Evolutionary conservation across 768 basidiomycete genomes (phyloP), one percentile per base, ranked within the genome.

Genomic region (Suillus weaverae): DNA sequence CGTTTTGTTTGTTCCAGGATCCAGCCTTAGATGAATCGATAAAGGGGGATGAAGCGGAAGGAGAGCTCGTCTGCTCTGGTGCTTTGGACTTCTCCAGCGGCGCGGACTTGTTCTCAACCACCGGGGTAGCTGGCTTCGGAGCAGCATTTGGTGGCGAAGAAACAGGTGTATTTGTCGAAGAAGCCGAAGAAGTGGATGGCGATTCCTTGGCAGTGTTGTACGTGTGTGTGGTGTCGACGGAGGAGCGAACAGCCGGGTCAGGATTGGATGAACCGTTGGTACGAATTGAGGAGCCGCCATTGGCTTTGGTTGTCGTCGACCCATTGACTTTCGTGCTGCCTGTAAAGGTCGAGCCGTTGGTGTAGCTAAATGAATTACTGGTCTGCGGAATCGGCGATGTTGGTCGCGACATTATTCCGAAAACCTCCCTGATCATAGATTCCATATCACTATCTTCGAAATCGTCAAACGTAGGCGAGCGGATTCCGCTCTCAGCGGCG

Each of bases 211-310:
- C 54, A 16, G 72, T 11, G 51, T 43, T 16, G 68, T 72, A 35
- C 46, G 69, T 46, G 64, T 60, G 74, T 59, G 71, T n/a, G 65
- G 57, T 9, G 69, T 76, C 59, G 71, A 75, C 64, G 53, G 74
- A 65, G 69, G 20, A 35, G 67, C 39, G 68, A 16, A 60, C 38
- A 39, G 26, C 14, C n/a, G 55, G 55, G 73, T 75, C 74, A 70
- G 75, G 41, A 67, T 46, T 68, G 70, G 64, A 75, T 74, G 65
- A 71, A 75, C 75, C 75, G 69, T 69, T 75, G 66, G 70, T 67
- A 65, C 75, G 74, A 62, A 65, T 9, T 60, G 70, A 48, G 3
- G 62, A 0, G 53, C 43, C 62, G 63, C 71, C 70, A 20, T 71
- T 74, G 26, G 64, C 65, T 64, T 71, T 75, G 10, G 64, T 4